phyloP scores from a whole-genome alignment of 1,284 basidiomycete genomes.

The Trichosporon coremiiforme region DNA sequence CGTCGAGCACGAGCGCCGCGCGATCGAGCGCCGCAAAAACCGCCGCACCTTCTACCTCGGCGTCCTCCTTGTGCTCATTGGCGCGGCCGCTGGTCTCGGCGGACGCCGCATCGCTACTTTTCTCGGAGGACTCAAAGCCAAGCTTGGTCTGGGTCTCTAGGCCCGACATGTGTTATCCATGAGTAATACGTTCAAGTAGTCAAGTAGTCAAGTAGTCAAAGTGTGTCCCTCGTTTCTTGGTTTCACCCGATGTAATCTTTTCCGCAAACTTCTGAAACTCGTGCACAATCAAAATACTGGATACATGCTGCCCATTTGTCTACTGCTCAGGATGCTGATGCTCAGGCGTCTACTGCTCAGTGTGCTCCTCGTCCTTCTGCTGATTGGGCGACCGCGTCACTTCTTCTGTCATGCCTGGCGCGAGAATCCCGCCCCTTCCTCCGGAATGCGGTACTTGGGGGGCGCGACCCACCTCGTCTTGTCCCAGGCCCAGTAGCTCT shows the following conservation, averaged over 20 bases:
- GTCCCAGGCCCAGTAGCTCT: conserved; percentile 43
- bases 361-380: not conserved
- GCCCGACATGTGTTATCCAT: not conserved
- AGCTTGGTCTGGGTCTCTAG: too few species aligned
- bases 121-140: conserved; percentile 8
- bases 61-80: conserved; percentile 24
- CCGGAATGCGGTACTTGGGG: conserved; percentile 23
- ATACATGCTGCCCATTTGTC: conserved; percentile 1
- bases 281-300: not conserved
- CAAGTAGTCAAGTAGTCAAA: not conserved
- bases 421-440: conserved; percentile 11
- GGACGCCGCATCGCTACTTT: conserved; percentile 18
- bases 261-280: too few species aligned
- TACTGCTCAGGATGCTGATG: too few species aligned
- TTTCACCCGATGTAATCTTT: not conserved
- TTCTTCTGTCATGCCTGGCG: not conserved
- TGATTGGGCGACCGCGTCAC: not conserved
- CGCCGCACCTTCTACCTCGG: conserved; percentile 29
- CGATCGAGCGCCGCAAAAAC: conserved; percentile 20
- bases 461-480: conserved; percentile 41
- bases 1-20: conserved; percentile 43
- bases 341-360: not conserved
- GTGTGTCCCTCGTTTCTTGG: not conserved
- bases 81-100: conserved; percentile 28
- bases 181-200: not conserved